Conservation (phyloP, 1,284 basidiomycete genomes). For the Sporisorium scitamineum region DNA sequence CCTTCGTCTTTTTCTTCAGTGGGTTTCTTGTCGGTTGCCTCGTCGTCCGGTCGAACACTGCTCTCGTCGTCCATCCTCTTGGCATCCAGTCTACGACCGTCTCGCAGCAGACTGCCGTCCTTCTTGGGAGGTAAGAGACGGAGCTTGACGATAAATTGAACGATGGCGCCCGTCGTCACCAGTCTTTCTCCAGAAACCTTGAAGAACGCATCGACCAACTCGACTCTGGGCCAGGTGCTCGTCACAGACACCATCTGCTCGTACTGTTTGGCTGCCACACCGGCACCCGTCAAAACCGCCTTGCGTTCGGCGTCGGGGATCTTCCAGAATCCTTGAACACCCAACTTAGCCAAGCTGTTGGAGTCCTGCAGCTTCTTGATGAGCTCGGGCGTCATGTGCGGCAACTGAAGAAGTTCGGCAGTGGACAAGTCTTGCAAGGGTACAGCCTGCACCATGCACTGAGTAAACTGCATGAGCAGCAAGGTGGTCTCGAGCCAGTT, state of each 20-base stretch:
- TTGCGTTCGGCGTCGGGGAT: constrained; percentile 71
- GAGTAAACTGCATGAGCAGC: constrained; percentile 83
- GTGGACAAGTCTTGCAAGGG: constrained; percentile 60
- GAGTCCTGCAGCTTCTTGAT: constrained; percentile 37
- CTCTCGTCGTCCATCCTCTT: constrained; percentile 69
- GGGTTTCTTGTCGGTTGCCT: constrained; percentile 15
- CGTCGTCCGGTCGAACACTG: constrained; percentile 61
- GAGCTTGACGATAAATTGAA: constrained; percentile 86
- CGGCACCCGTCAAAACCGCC: constrained; percentile 48
- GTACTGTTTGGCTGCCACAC: constrained; percentile 67
- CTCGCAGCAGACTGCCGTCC: constrained; percentile 56
- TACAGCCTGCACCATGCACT: constrained; percentile 86
- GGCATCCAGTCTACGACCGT: constrained; percentile 56
- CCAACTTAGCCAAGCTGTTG: constrained; percentile 49
- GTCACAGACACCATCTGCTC: constrained; percentile 78
- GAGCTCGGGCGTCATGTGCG: constrained; percentile 53
- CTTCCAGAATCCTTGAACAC: constrained; percentile 66
- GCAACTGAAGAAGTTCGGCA: constrained; percentile 64
- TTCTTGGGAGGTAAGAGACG: constrained; percentile 75
- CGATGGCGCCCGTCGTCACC: constrained; percentile 88
- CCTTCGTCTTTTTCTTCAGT: constrained; percentile 68
- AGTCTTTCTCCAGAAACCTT: constrained; percentile 86
- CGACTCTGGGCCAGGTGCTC: constrained; percentile 81
- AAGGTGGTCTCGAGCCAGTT: constrained; percentile 90
- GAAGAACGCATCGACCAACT: constrained; percentile 86